These are phyloP conservation scores for Gaultheria prostrata DNA, from an alignment of 148 eudicot genomes.

Conservation along the genomic window DNA sequence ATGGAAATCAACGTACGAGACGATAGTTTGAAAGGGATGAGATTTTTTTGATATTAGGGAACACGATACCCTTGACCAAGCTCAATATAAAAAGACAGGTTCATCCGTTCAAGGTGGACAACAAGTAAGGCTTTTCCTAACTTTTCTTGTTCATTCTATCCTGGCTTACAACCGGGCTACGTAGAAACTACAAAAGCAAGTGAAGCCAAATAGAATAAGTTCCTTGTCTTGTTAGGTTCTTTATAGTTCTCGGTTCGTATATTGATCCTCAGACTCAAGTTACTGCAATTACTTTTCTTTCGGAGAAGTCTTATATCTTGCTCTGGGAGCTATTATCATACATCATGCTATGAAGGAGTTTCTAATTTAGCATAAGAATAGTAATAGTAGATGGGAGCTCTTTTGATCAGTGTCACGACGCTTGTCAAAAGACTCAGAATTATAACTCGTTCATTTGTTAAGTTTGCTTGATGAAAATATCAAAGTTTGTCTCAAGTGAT, in stretches of 20 bases:
- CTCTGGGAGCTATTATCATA: too few relatives aligned
- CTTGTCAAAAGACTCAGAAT: too few relatives aligned
- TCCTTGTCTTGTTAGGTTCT: neutral
- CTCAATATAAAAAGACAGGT: too few relatives aligned
- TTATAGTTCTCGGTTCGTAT: neutral
- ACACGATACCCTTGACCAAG: too few relatives aligned
- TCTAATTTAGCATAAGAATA: neutral
- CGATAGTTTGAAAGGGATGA: too few relatives aligned
- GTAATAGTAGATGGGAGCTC: neutral
- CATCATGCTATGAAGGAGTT: too few relatives aligned
- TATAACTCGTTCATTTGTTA: neutral
- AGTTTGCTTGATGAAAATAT: neutral
- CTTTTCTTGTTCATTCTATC: neutral
- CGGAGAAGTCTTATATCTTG: too few relatives aligned
- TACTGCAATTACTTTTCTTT: neutral
- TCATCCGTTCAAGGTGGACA: slow-evolving; percentile 38
- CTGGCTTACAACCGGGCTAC: neutral
- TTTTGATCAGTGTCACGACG: neutral
- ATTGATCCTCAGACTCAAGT: too few relatives aligned
- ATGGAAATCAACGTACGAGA: too few relatives aligned
- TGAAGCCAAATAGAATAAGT: neutral
- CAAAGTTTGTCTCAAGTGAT: too few relatives aligned
- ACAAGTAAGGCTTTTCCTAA: slow-evolving; percentile 24
- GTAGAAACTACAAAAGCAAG: neutral
- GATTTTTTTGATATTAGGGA: too few relatives aligned